These are phyloP conservation scores for Dendrocalamus latiflorus DNA, from an alignment of 202 grass and related monocot genomes.

Conservation along the genomic window DNA sequence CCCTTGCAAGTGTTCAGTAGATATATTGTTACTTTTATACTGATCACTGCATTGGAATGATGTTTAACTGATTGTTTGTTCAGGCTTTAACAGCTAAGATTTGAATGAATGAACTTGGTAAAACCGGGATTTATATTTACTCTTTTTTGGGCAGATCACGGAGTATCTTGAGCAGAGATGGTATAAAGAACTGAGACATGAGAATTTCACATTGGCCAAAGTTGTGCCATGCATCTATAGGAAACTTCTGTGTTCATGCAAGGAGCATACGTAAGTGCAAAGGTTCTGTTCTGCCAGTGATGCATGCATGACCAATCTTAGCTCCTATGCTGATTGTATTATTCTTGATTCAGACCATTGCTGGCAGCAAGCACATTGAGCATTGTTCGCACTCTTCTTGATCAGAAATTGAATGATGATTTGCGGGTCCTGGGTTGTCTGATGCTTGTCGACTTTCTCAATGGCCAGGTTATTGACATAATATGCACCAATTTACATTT, in stretches of 20 bases:
- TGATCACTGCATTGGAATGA: background rate
- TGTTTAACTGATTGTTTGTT: background rate
- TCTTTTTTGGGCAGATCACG: slow-evolving; percentile 57
- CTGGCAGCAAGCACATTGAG: slow-evolving; percentile 77
- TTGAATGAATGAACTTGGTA: background rate
- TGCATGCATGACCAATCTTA: slow-evolving; percentile 7
- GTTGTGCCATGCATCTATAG: slow-evolving; percentile 82
- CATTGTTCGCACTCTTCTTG: slow-evolving; percentile 71
- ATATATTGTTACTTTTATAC: background rate
- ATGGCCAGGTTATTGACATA: slow-evolving; percentile 56
- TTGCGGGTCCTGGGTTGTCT: slow-evolving; percentile 65
- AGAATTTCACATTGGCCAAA: slow-evolving; percentile 64
- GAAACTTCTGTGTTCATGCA: slow-evolving; percentile 85
- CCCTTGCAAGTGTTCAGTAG: background rate
- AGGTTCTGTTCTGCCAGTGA: background rate
- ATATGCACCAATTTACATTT: background rate
- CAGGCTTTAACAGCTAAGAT: slow-evolving; percentile 10
- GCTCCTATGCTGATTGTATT: slow-evolving; percentile 14
- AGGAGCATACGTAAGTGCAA: slow-evolving; percentile 72
- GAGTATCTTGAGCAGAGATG: slow-evolving; percentile 83
- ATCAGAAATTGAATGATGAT: slow-evolving; percentile 71
- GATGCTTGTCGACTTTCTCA: slow-evolving; percentile 86
- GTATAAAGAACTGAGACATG: slow-evolving; percentile 91
- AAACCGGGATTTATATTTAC: slow-evolving; percentile 14
- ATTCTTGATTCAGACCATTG: slow-evolving; percentile 64